Conservation (phyloP, 1,284 basidiomycete genomes). For the Neolentinus lepideus region DNA sequence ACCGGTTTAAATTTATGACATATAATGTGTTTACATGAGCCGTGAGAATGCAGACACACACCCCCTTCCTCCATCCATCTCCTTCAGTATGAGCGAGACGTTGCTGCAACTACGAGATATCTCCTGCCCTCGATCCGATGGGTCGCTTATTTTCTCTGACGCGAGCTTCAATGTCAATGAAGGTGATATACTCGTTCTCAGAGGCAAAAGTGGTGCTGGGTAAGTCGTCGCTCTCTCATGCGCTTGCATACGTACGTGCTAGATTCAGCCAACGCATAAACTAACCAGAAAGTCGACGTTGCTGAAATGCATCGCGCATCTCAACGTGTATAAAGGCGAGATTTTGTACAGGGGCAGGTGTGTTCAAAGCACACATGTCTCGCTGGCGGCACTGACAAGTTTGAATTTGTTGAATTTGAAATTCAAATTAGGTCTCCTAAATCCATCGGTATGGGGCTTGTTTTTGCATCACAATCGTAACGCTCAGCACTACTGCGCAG, state of each 20-base stretch:
- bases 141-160: constrained; percentile 43
- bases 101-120: background rate
- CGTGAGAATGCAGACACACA: background rate
- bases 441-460: constrained; percentile 37
- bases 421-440: constrained; percentile 37
- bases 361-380: constrained; percentile 17
- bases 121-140: constrained; percentile 13
- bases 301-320: constrained; percentile 76
- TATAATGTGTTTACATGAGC: background rate
- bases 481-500: constrained; percentile 26
- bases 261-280: background rate
- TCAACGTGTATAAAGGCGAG: constrained; percentile 65
- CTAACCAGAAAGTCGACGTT: constrained; percentile 65
- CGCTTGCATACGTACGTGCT: background rate
- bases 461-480: background rate
- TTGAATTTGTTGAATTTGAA: background rate
- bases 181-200: constrained; percentile 67
- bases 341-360: constrained; percentile 63
- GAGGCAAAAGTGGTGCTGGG: constrained; percentile 70
- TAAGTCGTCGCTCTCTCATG: constrained; percentile 19
- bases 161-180: constrained; percentile 56
- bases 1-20: background rate
- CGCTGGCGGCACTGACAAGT: no score
- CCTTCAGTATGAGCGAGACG: background rate
- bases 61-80: background rate